These are phyloP conservation scores for Diplosphaera chodatii DNA, from an alignment of 139 green algal species.

Conservation along the genomic window DNA sequence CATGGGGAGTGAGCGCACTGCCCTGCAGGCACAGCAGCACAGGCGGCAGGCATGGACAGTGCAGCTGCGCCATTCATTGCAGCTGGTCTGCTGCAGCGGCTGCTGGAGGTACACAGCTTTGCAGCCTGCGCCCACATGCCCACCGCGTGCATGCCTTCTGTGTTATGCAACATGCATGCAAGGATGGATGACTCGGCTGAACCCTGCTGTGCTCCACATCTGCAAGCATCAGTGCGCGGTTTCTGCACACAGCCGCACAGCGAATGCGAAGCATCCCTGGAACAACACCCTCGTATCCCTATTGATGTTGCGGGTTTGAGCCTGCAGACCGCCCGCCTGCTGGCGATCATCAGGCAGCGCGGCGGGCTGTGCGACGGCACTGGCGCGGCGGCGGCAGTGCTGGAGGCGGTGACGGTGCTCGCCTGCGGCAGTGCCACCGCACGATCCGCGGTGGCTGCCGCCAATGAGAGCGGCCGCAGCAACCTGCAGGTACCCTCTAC, in stretches of 20 bases:
- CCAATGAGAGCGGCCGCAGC: neutral
- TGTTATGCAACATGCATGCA: too few species aligned
- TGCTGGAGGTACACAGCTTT: constrained; percentile 18
- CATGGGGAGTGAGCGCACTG: too few species aligned
- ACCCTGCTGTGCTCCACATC: too few species aligned
- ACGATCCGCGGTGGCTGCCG: neutral
- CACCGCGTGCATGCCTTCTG: neutral
- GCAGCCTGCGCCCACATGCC: neutral
- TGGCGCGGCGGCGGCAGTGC: neutral
- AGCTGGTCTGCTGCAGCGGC: neutral
- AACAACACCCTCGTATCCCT: too few species aligned
- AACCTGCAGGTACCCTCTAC: neutral
- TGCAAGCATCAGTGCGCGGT: too few species aligned
- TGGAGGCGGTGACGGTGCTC: neutral
- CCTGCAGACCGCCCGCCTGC: neutral
- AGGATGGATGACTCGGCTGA: too few species aligned
- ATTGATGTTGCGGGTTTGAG: neutral
- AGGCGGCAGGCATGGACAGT: constrained; percentile 10
- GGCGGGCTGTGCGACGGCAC: neutral
- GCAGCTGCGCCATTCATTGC: constrained; percentile 17
- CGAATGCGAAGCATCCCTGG: too few species aligned
- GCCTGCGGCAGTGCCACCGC: neutral
- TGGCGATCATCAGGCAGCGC: constrained; percentile 4
- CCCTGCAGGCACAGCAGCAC: constrained; percentile 3
- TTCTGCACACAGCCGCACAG: too few species aligned